Conservation (phyloP, 139 green algal species). For the Coelastrella sp. region DNA sequence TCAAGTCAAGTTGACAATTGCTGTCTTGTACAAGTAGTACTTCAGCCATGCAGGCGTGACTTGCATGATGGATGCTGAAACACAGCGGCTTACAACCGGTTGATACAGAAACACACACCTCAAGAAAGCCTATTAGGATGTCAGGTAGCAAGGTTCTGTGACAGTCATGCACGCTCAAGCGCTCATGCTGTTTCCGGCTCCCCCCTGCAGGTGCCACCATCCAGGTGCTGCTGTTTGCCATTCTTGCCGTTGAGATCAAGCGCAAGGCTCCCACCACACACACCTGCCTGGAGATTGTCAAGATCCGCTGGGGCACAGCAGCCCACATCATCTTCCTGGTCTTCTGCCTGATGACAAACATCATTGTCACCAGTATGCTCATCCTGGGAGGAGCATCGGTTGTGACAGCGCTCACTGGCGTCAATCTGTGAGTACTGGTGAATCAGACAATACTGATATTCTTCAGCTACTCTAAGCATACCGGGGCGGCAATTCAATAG, state of each 20-base stretch:
- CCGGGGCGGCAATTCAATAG: too few species aligned
- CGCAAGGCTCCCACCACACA: slow-evolving; percentile 81
- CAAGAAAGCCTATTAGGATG: too few species aligned
- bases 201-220: slow-evolving; percentile 84
- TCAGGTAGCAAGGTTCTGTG: background rate
- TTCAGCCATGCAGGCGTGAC: too few species aligned
- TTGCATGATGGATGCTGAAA: too few species aligned
- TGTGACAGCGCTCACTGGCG: slow-evolving; percentile 89
- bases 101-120: too few species aligned
- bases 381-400: slow-evolving; percentile 92
- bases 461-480: too few species aligned
- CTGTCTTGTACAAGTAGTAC: too few species aligned
- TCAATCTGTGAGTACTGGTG: background rate
- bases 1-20: too few species aligned
- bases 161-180: background rate
- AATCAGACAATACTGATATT: background rate
- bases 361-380: slow-evolving; percentile 95
- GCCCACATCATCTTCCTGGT: slow-evolving; percentile 90
- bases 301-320: slow-evolving; percentile 78
- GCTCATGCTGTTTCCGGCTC: background rate
- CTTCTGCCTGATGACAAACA: slow-evolving; percentile 91
- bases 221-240: slow-evolving; percentile 94
- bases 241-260: slow-evolving; percentile 97
- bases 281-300: slow-evolving; percentile 94
- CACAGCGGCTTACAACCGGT: too few species aligned